Conservation (phyloP, 2,329 filamentous ascomycete genomes). For the Penicillium expansum region DNA sequence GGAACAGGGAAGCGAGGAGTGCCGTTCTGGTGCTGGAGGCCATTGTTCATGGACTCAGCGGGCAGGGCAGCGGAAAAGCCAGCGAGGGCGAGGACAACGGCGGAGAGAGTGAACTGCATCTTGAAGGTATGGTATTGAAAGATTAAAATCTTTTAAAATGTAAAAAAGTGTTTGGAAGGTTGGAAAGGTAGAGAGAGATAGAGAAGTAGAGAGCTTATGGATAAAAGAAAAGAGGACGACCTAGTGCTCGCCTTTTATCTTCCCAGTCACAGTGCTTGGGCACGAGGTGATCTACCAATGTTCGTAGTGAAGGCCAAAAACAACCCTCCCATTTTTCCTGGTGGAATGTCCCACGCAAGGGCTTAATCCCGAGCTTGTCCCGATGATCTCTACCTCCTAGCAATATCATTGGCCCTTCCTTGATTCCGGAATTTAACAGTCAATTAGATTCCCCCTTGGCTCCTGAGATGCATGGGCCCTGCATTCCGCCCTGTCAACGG, state of each 20-base stretch:
- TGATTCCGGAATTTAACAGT: conserved; percentile 13
- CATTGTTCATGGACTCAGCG: conserved; percentile 7
- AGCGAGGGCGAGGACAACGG: conserved; percentile 33
- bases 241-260: conserved; percentile 22
- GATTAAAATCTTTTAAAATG: conserved; percentile 14
- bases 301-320: conserved; percentile 10
- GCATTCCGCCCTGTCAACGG: conserved; percentile 18
- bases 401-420: conserved; percentile 12
- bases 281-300: not conserved
- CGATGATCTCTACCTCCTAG: not conserved
- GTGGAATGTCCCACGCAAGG: conserved; percentile 24
- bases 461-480: conserved; percentile 11
- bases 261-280: conserved; percentile 7
- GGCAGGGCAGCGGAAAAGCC: conserved; percentile 31
- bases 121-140: conserved; percentile 29
- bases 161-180: conserved; percentile 6
- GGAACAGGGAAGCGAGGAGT: conserved; percentile 19
- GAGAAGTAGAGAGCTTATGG: conserved; percentile 7
- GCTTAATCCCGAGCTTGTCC: not conserved
- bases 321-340: conserved; percentile 15
- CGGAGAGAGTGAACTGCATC: conserved; percentile 38
- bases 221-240: conserved; percentile 2
- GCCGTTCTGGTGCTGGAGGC: conserved; percentile 6
- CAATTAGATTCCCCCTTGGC: conserved; percentile 16
- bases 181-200: conserved; percentile 5